These are phyloP conservation scores for Cystobasidiaceae sp. DNA, from an alignment of 1,284 basidiomycete genomes.

Conservation along the genomic window DNA sequence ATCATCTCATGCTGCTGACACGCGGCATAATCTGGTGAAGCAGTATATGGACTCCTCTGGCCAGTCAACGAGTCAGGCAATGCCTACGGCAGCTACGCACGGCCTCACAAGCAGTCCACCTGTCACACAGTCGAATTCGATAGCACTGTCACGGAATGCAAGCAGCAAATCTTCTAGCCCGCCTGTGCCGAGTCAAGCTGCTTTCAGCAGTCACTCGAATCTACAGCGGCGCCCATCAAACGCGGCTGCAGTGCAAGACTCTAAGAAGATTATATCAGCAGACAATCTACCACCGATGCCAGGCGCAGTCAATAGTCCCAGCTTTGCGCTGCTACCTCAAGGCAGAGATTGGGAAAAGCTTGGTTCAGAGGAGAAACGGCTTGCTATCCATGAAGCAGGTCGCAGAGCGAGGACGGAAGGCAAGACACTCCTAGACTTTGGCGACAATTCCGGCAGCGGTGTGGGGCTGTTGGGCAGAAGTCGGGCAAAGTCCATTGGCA, in stretches of 20 bases:
- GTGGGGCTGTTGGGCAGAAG: background rate
- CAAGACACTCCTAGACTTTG: constrained; percentile 35
- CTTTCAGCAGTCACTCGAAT: constrained; percentile 10
- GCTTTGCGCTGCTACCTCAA: constrained; percentile 26
- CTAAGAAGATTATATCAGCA: constrained; percentile 9
- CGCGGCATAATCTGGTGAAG: constrained; percentile 31
- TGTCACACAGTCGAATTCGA: background rate
- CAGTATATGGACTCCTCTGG: constrained; percentile 9
- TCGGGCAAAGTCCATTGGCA: constrained; percentile 3
- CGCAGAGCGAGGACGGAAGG: constrained; percentile 28
- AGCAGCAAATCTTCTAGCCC: constrained; percentile 1
- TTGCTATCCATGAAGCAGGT: constrained; percentile 15
- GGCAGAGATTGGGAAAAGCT: constrained; percentile 29
- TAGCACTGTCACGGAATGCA: background rate
- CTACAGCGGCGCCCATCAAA: constrained; percentile 12
- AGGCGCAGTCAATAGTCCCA: background rate
- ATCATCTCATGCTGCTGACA: background rate
- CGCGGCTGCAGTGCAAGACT: background rate
- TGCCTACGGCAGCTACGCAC: no score
- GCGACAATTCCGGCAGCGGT: background rate
- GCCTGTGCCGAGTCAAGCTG: constrained; percentile 20
- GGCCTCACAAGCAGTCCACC: background rate
- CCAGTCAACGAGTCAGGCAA: background rate
- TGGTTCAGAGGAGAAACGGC: constrained; percentile 19
- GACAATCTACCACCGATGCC: constrained; percentile 10